Conservation (phyloP, 176 grass and related monocot genomes). For the Urochloa ruziziensis region DNA sequence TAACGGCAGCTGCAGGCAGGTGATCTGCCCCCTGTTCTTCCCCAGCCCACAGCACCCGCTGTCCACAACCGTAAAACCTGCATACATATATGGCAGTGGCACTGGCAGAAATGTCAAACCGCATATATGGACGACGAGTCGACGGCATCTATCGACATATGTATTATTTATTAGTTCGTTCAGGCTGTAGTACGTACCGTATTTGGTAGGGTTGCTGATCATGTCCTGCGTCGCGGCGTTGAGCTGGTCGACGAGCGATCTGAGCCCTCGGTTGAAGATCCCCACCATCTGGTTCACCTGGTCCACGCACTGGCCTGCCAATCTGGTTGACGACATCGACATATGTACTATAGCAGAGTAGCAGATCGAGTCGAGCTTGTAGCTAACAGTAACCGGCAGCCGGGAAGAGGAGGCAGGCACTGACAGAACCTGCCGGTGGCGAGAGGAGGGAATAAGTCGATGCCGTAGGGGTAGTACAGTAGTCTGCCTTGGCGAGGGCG, state of each 20-base stretch:
- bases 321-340: too few relatives aligned
- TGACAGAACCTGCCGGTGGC: slow-evolving; percentile 15
- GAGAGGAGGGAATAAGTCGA: neutral
- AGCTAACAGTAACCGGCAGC: too few relatives aligned
- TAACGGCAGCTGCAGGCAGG: slow-evolving; percentile 37
- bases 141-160: too few relatives aligned
- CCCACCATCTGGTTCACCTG: slow-evolving; percentile 46
- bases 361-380: too few relatives aligned
- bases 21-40: neutral
- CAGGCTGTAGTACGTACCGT: too few relatives aligned
- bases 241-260: slow-evolving; percentile 51
- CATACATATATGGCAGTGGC: too few relatives aligned
- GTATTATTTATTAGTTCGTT: too few relatives aligned
- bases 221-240: slow-evolving; percentile 40
- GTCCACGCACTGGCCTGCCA: slow-evolving; percentile 35
- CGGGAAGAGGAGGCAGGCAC: too few relatives aligned
- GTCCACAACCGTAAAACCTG: too few relatives aligned
- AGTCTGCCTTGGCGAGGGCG: neutral
- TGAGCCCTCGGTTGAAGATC: slow-evolving; percentile 50
- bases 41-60: slow-evolving; percentile 43
- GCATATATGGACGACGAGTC: too few relatives aligned
- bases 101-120: too few relatives aligned
- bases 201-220: slow-evolving; percentile 20
- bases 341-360: too few relatives aligned
- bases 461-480: slow-evolving; percentile 10